Evolutionary conservation across 2,329 filamentous ascomycete genomes (phyloP).

Genomic region (Aspergillaceae sp.): DNA sequence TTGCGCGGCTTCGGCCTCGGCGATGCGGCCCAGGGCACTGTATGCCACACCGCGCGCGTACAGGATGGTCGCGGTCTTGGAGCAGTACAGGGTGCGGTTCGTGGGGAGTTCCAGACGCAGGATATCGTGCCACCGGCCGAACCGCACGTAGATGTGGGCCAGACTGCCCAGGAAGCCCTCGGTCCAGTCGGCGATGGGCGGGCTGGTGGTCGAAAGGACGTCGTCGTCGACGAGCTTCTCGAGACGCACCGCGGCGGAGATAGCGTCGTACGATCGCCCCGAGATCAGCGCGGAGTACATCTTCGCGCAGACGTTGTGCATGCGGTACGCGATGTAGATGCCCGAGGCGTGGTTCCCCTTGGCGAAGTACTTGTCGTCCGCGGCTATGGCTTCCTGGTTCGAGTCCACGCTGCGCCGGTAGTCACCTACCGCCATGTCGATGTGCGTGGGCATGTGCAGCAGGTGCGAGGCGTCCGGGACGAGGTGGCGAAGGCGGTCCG

Average conservation of each 20-base stretch:
- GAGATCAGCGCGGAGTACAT: conserved; percentile 12
- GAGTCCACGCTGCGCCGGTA: conserved; percentile 57
- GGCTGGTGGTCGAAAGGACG: conserved; percentile 53
- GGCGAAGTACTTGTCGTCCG: conserved; percentile 57
- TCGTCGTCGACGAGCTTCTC: conserved; percentile 44
- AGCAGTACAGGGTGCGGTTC: conserved; percentile 54
- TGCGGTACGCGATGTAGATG: conserved; percentile 15
- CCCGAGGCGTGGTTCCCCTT: conserved; percentile 16
- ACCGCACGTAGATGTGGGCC: conserved; percentile 60
- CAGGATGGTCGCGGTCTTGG: conserved; percentile 56
- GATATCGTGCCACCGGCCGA: conserved; percentile 61
- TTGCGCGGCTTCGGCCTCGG: conserved; percentile 45
- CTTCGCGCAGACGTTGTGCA: conserved; percentile 11
- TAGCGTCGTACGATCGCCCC: conserved; percentile 9
- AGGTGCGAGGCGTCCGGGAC: conserved; percentile 62
- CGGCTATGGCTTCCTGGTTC: conserved; percentile 56
- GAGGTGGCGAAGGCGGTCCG: conserved; percentile 53
- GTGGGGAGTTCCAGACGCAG: conserved; percentile 46
- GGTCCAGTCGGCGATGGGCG: conserved; percentile 69
- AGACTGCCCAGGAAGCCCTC: conserved; percentile 60
- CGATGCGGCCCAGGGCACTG: conserved; percentile 47
- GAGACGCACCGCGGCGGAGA: conserved; percentile 10
- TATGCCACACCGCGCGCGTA: conserved; percentile 59
- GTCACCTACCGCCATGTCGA: conserved; percentile 65
- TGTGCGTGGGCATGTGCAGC: conserved; percentile 66